Conservation (phyloP, 257 asterid genomes). For the Solanum verrucosum region DNA sequence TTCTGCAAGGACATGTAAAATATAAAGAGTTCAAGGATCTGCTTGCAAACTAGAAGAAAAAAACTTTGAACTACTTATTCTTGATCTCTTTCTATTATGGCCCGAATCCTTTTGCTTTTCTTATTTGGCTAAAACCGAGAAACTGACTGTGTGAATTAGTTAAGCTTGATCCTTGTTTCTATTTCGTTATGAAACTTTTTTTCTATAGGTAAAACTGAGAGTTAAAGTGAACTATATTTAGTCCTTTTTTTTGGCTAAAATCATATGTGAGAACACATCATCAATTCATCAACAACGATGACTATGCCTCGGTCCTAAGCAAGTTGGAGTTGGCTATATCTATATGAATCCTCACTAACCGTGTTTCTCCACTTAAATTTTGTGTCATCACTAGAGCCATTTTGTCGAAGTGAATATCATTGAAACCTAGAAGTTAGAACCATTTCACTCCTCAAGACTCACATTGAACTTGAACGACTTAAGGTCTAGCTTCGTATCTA, state of each 20-base stretch:
- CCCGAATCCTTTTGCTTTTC: background rate
- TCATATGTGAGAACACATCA: background rate
- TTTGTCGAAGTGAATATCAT: background rate
- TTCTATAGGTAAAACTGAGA: background rate
- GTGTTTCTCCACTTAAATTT: background rate
- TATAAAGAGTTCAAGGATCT: background rate
- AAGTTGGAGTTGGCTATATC: background rate
- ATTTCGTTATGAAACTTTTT: background rate
- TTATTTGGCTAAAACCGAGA: background rate
- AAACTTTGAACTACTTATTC: background rate
- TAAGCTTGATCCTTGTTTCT: background rate
- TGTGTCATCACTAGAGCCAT: background rate
- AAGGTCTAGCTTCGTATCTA: background rate
- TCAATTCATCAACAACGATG: background rate
- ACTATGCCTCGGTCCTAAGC: background rate
- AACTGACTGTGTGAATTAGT: background rate
- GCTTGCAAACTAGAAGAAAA: background rate
- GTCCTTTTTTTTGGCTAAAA: background rate
- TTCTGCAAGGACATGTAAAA: slow-evolving; percentile 40
- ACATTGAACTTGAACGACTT: background rate
- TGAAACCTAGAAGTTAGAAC: background rate
- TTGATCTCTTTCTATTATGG: background rate
- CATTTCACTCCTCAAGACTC: background rate
- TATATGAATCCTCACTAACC: background rate
- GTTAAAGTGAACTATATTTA: background rate